Base-by-base conservation (phyloP, 495 filamentous ascomycete genomes). In the Trichoderma gamsii region DNA sequence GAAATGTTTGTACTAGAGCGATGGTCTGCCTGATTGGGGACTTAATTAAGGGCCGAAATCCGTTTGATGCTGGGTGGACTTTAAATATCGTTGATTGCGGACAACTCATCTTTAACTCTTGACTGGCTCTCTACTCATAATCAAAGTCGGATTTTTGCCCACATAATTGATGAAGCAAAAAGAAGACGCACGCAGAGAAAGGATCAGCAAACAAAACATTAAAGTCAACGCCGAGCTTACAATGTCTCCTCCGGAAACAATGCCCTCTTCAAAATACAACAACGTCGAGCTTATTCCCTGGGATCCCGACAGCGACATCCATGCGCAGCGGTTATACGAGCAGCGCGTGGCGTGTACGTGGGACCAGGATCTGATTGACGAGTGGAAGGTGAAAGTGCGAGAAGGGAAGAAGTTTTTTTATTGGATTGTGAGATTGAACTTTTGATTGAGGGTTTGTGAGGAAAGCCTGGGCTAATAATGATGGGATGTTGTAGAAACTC, bases 321-420 rank as follows among this genome's bases (percentile, higher is more conserved):
- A 80, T 44, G 68, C 72, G 52, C 49, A 77, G 66, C 73, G 78
- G 49, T 68, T 81, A 70, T 72, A 74, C 35, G 69, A 76, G 43
- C 78, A 81, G 67, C 76, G 78, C n/a, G 68, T 79, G 15, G 72
- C 77, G 11, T 81, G 79, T 67, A 76, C 75, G 18, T 81, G 79
- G 79, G 73, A 76, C 23, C 44, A 68, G 0, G 68, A 79, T 1
- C 67, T 70, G 44, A 72, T 79, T 11, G 72, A 72, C 46, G 46
- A 68, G 41, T 68, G 67, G 67, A 23, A 11, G 67, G 41, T 2
- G 16, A 67, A 52, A 63, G 44, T 21, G 67, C 59, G 52, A 69
- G 72, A 69, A 68, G 75, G 74, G 12, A 71, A 68, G 41, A 77
- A 72, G 70, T 68, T 72, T 66, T 73, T 77, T 41, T 75, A 75